These are phyloP conservation scores for Combretum micranthum DNA, from an alignment of 345 rosid genomes.

Conservation along the genomic window DNA sequence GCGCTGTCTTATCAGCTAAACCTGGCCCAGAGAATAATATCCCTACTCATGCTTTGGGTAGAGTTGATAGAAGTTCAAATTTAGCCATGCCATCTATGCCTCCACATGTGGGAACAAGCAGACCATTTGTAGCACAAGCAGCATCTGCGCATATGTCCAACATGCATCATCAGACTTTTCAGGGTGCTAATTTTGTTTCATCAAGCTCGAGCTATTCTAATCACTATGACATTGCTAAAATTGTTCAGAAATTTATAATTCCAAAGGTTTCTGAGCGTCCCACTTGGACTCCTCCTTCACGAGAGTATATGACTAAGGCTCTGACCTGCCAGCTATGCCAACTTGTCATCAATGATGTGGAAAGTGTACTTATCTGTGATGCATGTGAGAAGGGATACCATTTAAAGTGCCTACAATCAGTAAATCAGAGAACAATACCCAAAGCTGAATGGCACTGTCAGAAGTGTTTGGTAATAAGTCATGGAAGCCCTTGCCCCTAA, in stretches of 20 bases:
- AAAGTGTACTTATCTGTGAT: constrained; percentile 74
- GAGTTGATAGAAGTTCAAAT: constrained; percentile 41
- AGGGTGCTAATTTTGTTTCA: constrained; percentile 44
- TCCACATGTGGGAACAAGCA: constrained; percentile 38
- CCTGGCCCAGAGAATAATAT: constrained; percentile 42
- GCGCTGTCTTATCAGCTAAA: constrained; percentile 42
- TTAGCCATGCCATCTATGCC: constrained; percentile 16
- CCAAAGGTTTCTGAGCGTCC: constrained; percentile 56
- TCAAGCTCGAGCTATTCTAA: constrained; percentile 25
- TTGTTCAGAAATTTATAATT: constrained; percentile 59
- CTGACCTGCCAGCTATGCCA: constrained; percentile 69
- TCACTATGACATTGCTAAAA: constrained; percentile 66
- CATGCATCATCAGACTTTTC: constrained; percentile 46
- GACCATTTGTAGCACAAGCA: constrained; percentile 54
- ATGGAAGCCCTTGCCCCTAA: constrained; percentile 84
- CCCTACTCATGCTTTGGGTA: constrained; percentile 36
- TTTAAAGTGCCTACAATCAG: constrained; percentile 62
- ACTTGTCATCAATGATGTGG: constrained; percentile 59
- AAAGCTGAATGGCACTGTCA: constrained; percentile 93
- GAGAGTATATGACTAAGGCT: constrained; percentile 78
- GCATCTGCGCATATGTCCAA: constrained; percentile 35
- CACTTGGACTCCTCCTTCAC: constrained; percentile 90
- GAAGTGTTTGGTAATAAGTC: constrained; percentile 56
- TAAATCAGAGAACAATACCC: constrained; percentile 61
- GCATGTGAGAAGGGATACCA: constrained; percentile 92